Percentiles rank a stretch among this genome's conserved stretches.
phyloP scores from a whole-genome alignment of 164 flowering plant species.

The Aristolochia fimbriata region DNA sequence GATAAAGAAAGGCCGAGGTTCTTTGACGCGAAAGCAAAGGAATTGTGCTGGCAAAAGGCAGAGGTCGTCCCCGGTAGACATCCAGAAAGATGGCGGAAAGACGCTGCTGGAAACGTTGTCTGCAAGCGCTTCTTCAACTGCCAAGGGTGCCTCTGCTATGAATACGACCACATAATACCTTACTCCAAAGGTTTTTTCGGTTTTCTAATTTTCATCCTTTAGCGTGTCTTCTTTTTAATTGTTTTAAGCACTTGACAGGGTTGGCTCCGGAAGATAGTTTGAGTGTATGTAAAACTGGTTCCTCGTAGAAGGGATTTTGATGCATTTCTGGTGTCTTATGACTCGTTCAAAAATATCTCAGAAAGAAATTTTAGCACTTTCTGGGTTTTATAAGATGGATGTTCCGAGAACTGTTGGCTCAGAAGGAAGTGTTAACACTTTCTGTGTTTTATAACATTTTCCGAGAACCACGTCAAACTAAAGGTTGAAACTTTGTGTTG shows the following conservation, averaged over 20 bases:
- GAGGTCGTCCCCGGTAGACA: conserved; percentile 67
- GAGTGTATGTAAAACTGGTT: too few relatives aligned
- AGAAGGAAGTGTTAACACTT: too few relatives aligned
- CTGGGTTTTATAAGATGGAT: too few relatives aligned
- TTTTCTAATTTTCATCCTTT: background rate
- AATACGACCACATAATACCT: conserved; percentile 95
- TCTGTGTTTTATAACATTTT: too few relatives aligned
- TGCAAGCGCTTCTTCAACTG: conserved; percentile 95
- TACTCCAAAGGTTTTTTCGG: conserved; percentile 80
- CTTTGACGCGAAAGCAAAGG: conserved; percentile 64
- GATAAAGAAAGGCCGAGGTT: conserved; percentile 30
- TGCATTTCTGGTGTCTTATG: too few relatives aligned
- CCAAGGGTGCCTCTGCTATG: conserved; percentile 90
- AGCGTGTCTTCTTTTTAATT: conserved; percentile 1
- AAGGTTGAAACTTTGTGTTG: too few relatives aligned
- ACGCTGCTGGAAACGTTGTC: conserved; percentile 90
- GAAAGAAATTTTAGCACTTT: background rate
- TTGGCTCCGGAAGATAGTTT: too few relatives aligned
- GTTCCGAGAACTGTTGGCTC: background rate
- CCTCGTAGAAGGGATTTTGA: too few relatives aligned
- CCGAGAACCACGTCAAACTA: too few relatives aligned
- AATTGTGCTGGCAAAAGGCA: conserved; percentile 69
- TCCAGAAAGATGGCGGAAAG: conserved; percentile 95
- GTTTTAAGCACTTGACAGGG: too few relatives aligned
- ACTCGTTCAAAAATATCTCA: background rate